Evolutionary conservation across 1,284 basidiomycete species (phyloP).

Genomic region (Boletus holoroseus): DNA sequence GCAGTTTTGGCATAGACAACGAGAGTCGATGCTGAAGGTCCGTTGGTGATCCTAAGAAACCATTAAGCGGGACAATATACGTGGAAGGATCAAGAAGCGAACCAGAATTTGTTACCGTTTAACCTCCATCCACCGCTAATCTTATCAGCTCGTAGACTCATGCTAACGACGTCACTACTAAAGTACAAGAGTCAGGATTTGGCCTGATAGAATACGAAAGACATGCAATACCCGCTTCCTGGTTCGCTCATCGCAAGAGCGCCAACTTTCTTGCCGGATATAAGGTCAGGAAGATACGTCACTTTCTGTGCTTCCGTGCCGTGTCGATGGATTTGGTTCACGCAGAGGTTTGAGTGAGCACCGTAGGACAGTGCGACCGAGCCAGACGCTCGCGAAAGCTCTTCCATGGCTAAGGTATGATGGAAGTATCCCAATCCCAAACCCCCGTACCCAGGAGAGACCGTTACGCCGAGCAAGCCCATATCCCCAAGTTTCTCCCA

Average conservation of each 20-base stretch:
- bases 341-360: conserved; percentile 80
- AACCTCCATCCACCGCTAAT: conserved; percentile 70
- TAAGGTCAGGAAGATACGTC: conserved; percentile 83
- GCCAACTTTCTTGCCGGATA: conserved; percentile 81
- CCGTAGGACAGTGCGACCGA: conserved; percentile 91
- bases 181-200: conserved; percentile 6
- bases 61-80: not conserved
- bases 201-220: not conserved
- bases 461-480: conserved; percentile 82
- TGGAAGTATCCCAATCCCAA: conserved; percentile 79
- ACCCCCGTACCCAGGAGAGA: conserved; percentile 74
- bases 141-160: conserved; percentile 78
- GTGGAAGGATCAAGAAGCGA: conserved; percentile 22
- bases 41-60: conserved; percentile 86
- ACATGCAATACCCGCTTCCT: conserved; percentile 54
- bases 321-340: conserved; percentile 86
- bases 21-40: conserved; percentile 82
- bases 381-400: conserved; percentile 83
- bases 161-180: conserved; percentile 84
- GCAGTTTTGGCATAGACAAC: conserved; percentile 92
- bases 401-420: conserved; percentile 91
- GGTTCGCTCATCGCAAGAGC: conserved; percentile 93
- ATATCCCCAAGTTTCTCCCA: conserved; percentile 88
- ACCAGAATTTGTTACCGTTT: conserved; percentile 94
- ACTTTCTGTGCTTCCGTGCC: conserved; percentile 82